phyloP scores from a whole-genome alignment of 768 basidiomycete genomes.

The Phaeotremella fagi region DNA sequence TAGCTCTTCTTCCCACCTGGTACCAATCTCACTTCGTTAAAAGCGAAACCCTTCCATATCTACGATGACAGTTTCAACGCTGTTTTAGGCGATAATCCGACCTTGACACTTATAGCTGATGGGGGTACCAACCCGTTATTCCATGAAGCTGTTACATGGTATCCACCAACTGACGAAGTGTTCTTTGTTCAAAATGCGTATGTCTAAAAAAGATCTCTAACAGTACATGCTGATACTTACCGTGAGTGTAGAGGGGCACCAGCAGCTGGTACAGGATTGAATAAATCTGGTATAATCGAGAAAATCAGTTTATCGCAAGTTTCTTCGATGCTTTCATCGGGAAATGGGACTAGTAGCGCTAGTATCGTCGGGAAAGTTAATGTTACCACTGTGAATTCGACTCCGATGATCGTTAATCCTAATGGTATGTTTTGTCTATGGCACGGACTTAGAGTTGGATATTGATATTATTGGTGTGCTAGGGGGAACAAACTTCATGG shows the following conservation, averaged over 20 bases:
- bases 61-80: slow-evolving; percentile 57
- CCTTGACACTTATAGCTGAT: slow-evolving; percentile 59
- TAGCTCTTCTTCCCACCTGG: slow-evolving; percentile 57
- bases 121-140: slow-evolving; percentile 65
- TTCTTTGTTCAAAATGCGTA: slow-evolving; percentile 62
- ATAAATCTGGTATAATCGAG: slow-evolving; percentile 62
- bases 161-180: slow-evolving; percentile 63
- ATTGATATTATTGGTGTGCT: slow-evolving; percentile 75
- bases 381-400: slow-evolving; percentile 12
- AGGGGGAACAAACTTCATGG: slow-evolving; percentile 55
- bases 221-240: background rate
- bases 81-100: slow-evolving; percentile 59
- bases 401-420: slow-evolving; percentile 9
- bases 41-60: slow-evolving; percentile 53
- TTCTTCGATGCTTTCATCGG: slow-evolving; percentile 50
- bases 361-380: slow-evolving; percentile 47
- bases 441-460: slow-evolving; percentile 54
- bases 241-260: slow-evolving; percentile 54
- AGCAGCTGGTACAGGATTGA: slow-evolving; percentile 60
- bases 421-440: slow-evolving; percentile 53
- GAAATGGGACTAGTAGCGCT: slow-evolving; percentile 27
- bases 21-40: slow-evolving; percentile 54
- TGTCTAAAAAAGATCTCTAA: background rate
- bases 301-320: slow-evolving; percentile 62
- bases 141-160: slow-evolving; percentile 59